These are phyloP conservation scores for Leccinellum rugosiceps DNA, from an alignment of 768 basidiomycete species.

Conservation along the genomic window DNA sequence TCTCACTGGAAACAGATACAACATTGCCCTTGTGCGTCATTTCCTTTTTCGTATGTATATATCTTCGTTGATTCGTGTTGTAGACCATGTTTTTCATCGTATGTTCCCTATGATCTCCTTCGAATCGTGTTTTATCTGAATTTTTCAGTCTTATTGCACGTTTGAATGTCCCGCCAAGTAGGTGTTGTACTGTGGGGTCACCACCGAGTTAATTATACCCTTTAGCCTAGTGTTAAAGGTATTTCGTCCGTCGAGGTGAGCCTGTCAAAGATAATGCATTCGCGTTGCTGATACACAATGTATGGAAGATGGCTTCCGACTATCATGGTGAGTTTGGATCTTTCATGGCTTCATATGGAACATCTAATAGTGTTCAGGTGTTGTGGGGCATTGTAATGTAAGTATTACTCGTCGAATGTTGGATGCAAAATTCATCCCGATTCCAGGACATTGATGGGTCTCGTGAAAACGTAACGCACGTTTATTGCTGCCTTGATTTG, in stretches of 20 bases:
- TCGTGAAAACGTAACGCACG: constrained; percentile 55
- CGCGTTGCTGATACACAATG: not conserved
- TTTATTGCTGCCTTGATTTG: not conserved
- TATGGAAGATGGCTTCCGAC: constrained; percentile 56
- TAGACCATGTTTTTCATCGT: constrained; percentile 75
- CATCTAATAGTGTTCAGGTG: constrained; percentile 36
- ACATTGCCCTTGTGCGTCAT: constrained; percentile 55
- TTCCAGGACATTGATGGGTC: constrained; percentile 57
- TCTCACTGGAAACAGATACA: constrained; percentile 58
- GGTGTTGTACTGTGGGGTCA: not conserved
- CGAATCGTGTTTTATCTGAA: not conserved
- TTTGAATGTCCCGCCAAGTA: constrained; percentile 74
- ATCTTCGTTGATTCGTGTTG: not conserved
- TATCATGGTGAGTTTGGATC: constrained; percentile 46
- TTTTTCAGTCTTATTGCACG: constrained; percentile 25
- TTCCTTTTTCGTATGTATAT: not conserved
- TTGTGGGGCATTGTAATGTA: constrained; percentile 66
- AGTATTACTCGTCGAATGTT: constrained; percentile 4
- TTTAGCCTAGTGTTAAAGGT: constrained; percentile 47
- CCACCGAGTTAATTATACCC: not conserved
- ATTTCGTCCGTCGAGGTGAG: constrained; percentile 60
- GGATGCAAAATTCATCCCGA: not conserved
- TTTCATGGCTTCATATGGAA: not conserved
- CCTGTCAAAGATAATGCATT: not conserved
- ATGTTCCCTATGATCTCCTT: constrained; percentile 17